phyloP scores from a whole-genome alignment of 75 land plant species.

The Selaginella tamariscina region DNA sequence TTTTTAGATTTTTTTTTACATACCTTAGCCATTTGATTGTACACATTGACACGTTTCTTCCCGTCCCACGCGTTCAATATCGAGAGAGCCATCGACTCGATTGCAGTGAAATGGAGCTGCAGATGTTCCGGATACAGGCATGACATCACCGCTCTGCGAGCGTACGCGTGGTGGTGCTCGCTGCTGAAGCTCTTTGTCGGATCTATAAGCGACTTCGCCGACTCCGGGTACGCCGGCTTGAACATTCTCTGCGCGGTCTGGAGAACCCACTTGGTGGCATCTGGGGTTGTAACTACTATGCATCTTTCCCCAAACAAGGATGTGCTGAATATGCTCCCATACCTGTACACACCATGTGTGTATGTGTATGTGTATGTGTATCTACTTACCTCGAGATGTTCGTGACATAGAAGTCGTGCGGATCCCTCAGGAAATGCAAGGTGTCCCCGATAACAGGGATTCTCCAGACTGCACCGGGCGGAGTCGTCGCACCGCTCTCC shows the following conservation, averaged over 20 bases:
- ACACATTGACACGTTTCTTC: slow-evolving; percentile 3
- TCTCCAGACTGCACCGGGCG: neutral
- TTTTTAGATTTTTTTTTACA: no score
- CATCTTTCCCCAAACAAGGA: slow-evolving; percentile 5
- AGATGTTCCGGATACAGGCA: slow-evolving; percentile 1
- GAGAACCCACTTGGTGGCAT: slow-evolving; percentile 5
- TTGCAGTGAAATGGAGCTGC: neutral
- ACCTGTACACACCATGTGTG: neutral
- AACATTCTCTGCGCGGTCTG: neutral
- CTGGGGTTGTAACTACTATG: neutral
- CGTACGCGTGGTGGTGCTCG: neutral
- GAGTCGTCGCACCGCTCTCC: neutral
- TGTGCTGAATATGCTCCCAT: neutral
- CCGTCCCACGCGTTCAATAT: neutral
- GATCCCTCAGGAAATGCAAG: neutral
- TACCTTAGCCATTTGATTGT: neutral
- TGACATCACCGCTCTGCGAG: neutral
- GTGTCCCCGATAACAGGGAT: slow-evolving; percentile 7
- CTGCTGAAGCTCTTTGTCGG: neutral
- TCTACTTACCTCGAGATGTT: neutral
- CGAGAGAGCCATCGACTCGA: neutral
- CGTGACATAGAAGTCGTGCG: slow-evolving; percentile 4
- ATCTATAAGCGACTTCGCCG: neutral
- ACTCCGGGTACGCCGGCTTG: slow-evolving; percentile 4
- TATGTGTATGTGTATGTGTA: neutral